Evolutionary conservation across 345 rosid species (phyloP), one percentile per base, ranked within the genome.

Genomic region (Cochlearia excelsa): DNA sequence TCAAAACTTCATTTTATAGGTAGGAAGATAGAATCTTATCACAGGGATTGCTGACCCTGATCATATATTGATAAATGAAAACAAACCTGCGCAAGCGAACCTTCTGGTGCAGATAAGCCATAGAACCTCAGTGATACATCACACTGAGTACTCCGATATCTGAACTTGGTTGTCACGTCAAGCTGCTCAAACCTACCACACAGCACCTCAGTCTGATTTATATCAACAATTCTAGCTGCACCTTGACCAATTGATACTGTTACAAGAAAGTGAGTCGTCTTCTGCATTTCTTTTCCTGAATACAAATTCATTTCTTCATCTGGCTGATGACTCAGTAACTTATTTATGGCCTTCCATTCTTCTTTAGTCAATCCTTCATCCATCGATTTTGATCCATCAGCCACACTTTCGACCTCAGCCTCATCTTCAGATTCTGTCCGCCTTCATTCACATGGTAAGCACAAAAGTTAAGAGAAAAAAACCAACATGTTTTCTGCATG

Each of bases 91-190:
- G 96, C 96, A 75, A 93, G 84, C 39, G 99, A 84, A 71, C 99
- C 99, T 80, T 90, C 99, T 57, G 99, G 99, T 43, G 88, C 84
- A 65, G 94, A 89, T 76, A 93, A 76, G 60, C 99, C 99, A 82
- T 87, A 93, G 61, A 78, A 93, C 76, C 78, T 89, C 76, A 93
- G 70, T 23, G 76, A 79, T 68, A 89, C 79, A 74, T 93, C 87
- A 43, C 82, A 87, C 50, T 82, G 86, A 45, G 82, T 81, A 74
- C 94, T 81, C 57, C 87, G 88, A 69, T 77, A 61, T 67, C 80
- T 89, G 67, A 87, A 75, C 76, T 93, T 93, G 34, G 96, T 84
- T 35, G 84, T 81, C 64, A 93, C 82, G 47, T 81, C 74, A 51
- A 93, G 94, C 67, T 89, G 87, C 84, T 93, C 97, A 77, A 85